These are phyloP conservation scores for Corchorus capsularis DNA, from an alignment of 345 rosid species.

Conservation along the genomic window DNA sequence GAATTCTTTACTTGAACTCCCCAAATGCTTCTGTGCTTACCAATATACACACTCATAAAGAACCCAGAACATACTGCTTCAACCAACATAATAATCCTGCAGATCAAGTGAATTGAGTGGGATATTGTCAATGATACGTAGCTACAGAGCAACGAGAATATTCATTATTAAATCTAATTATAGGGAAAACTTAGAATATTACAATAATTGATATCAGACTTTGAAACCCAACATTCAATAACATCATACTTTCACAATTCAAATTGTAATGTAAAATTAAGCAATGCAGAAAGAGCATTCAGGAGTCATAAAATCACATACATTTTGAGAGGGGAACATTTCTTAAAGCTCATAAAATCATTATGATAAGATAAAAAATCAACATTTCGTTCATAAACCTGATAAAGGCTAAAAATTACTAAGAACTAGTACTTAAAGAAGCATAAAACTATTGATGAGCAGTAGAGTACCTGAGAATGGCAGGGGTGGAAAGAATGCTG, in stretches of 20 bases:
- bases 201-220: background rate
- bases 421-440: background rate
- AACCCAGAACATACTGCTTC: slow-evolving; percentile 84
- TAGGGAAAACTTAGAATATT: background rate
- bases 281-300: background rate
- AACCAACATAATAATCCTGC: slow-evolving; percentile 83
- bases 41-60: slow-evolving; percentile 75
- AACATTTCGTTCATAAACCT: background rate
- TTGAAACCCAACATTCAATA: background rate
- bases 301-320: background rate
- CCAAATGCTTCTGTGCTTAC: slow-evolving; percentile 44
- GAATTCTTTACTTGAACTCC: background rate
- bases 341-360: slow-evolving; percentile 1
- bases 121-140: slow-evolving; percentile 8
- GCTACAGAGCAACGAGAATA: slow-evolving; percentile 10
- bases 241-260: background rate
- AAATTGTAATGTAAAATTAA: slow-evolving; percentile 2
- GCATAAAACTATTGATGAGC: background rate
- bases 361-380: background rate
- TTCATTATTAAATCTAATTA: background rate
- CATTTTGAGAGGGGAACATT: background rate
- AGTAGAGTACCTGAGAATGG: slow-evolving; percentile 61
- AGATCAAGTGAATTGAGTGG: slow-evolving; percentile 16
- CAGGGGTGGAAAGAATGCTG: slow-evolving; percentile 61
- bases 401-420: background rate